These are phyloP conservation scores for Gossypium longicalyx DNA, from an alignment of 345 rosid genomes.

Conservation along the genomic window DNA sequence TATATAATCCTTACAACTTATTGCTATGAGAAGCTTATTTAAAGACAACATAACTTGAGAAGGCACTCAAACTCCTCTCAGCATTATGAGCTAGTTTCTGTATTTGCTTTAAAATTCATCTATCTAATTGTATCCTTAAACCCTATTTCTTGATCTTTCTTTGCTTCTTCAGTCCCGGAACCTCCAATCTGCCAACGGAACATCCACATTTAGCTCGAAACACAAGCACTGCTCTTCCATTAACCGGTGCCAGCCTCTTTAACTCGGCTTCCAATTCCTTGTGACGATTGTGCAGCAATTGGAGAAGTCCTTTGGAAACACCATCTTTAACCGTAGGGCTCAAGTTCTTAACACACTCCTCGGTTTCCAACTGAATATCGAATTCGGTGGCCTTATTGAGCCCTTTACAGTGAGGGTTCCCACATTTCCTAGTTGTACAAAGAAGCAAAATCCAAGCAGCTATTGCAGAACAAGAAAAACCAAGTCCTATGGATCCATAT, in stretches of 20 bases:
- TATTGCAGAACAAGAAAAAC: constrained; percentile 1
- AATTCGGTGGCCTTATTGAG: background rate
- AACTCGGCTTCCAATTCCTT: background rate
- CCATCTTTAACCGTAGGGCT: background rate
- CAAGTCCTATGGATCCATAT: background rate
- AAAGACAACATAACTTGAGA: background rate
- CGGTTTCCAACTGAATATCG: background rate
- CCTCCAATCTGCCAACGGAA: no score
- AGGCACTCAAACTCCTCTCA: background rate
- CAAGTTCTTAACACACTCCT: background rate
- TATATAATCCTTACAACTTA: no score
- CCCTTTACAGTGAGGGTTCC: background rate
- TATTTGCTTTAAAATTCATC: background rate
- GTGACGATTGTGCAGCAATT: constrained; percentile 1
- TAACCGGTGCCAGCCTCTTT: background rate
- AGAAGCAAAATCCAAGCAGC: background rate
- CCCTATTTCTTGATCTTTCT: no score
- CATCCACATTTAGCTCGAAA: no score
- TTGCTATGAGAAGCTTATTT: no score
- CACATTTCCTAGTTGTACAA: background rate
- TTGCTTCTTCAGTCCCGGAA: no score
- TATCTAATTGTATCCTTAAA: no score
- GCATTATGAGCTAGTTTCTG: background rate
- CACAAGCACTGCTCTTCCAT: background rate
- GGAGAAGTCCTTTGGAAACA: background rate